These are phyloP conservation scores for Rhynchosporium agropyri DNA, from an alignment of 2,329 filamentous ascomycete species.

Conservation along the genomic window DNA sequence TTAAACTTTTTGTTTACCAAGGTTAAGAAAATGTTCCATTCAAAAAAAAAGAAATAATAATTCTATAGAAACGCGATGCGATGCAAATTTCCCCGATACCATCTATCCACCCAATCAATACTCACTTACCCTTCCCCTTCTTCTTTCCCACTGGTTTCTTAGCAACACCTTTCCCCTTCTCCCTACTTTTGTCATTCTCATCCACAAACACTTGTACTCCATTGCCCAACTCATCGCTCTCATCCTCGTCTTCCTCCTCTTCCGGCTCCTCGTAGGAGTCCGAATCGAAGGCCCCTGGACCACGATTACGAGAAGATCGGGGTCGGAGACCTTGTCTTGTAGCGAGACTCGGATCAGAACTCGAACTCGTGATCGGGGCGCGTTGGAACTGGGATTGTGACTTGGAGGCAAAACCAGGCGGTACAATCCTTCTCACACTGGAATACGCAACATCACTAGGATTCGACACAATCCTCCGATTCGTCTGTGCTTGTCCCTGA, in stretches of 20 bases:
- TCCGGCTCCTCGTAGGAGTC: conserved; percentile 24
- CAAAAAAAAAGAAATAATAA: conserved; percentile 20
- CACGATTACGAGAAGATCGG: background rate
- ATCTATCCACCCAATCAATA: background rate
- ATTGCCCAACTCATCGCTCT: conserved; percentile 39
- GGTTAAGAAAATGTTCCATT: conserved; percentile 19
- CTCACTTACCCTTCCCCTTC: conserved; percentile 33
- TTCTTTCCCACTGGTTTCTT: conserved; percentile 35
- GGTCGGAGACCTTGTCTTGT: background rate
- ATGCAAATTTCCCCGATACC: background rate
- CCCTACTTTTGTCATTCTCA: conserved; percentile 21
- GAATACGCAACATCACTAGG: conserved; percentile 43
- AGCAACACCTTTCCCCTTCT: conserved; percentile 17
- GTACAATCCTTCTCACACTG: conserved; percentile 32
- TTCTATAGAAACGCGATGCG: conserved; percentile 5
- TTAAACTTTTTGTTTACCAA: no score
- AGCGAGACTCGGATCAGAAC: conserved; percentile 6
- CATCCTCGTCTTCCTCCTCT: conserved; percentile 22
- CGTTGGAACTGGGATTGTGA: background rate
- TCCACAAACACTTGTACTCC: conserved; percentile 39
- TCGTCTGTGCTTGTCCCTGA: conserved; percentile 31
- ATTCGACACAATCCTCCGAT: conserved; percentile 40
- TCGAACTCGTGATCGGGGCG: conserved; percentile 21
- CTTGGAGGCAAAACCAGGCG: conserved; percentile 20
- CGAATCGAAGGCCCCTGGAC: conserved; percentile 27